Base-by-base conservation (phyloP, 2,329 filamentous ascomycete genomes). In the Aspergillus sp. region DNA sequence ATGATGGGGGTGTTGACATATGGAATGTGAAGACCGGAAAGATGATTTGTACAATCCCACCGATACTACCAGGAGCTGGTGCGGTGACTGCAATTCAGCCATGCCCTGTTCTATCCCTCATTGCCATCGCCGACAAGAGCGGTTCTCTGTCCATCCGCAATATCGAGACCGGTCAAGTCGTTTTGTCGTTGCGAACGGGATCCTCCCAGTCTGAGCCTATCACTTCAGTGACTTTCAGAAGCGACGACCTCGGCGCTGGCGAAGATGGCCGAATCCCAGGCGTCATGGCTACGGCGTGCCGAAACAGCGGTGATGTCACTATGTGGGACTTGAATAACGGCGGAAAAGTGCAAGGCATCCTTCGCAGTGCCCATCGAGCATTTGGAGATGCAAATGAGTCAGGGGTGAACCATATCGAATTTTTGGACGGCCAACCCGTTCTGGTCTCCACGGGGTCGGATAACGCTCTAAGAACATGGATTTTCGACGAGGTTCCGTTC, bases 11-110 rank as follows among this genome's bases (percentile, higher is more conserved):
- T 71, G 87, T 97, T 7, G 94, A 99, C 67, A 96, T 99, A 47
- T 99, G 94, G 93, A 99, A 99, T 67, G 78, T 99, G 55, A 95
- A 88, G 68, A 96, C 90, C 3, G 92, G 81, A 45, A 96, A 95
- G 71, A 80, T 97, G 49, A 84, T 99, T 23, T 95, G 97, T 71
- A 95, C 91, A 2, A 87, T 99, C 47, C 77, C 94, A 13, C 89
- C 94, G 1, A 86, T 89, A 0, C 82, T 83, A 7, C 78, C 86
- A 2, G 81, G 86, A 48, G 87, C 84, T 61, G 93, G 92, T 44
- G 80, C 88, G 13, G 89, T 97, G n/a, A 95, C 90, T 5, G 91
- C 91, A 40, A 77, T 99, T 47, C 85, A 96, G 60, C 87, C 93
- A 0, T 88, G 89, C 1, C 89, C 93, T 1, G 91, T 88, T 0